Evolutionary conservation across 495 filamentous ascomycete species (phyloP).

Genomic region (Bathelium albidoporum): DNA sequence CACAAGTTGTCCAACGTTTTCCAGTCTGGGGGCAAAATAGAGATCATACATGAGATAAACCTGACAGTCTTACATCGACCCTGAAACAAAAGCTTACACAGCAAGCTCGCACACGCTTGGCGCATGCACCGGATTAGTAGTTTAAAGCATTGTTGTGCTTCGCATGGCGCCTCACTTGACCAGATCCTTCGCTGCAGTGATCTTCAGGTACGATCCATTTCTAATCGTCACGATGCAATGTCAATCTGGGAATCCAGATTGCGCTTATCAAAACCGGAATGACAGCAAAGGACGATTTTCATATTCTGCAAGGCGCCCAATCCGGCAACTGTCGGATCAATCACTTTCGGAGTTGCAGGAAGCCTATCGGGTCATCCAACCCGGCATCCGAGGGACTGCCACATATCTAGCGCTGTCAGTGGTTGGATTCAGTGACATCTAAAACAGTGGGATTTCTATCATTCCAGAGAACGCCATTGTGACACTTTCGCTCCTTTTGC

Average conservation of each 20-base stretch:
- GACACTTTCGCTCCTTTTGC: not conserved
- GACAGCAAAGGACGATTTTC: not conserved
- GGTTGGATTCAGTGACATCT: not conserved
- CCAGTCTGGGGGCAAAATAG: not conserved
- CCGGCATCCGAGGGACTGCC: not conserved
- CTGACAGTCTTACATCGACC: too few species aligned
- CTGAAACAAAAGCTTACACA: conserved; percentile 1
- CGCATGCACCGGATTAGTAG: not conserved
- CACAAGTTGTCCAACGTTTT: not conserved
- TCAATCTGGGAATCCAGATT: not conserved
- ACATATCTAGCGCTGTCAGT: not conserved
- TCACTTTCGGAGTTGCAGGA: not conserved
- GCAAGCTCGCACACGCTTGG: not conserved
- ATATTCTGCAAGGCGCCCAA: not conserved
- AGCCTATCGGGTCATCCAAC: not conserved
- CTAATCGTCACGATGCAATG: not conserved
- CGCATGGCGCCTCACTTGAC: not conserved
- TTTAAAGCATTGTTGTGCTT: not conserved
- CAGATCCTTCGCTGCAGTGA: not conserved
- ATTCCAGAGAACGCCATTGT: not conserved
- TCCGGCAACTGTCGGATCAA: not conserved
- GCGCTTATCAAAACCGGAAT: not conserved
- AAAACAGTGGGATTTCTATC: not conserved
- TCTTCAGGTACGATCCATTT: not conserved
- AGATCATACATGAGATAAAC: not conserved